These are phyloP conservation scores for Calocera viscosa DNA, from an alignment of 768 basidiomycete genomes.

Conservation along the genomic window DNA sequence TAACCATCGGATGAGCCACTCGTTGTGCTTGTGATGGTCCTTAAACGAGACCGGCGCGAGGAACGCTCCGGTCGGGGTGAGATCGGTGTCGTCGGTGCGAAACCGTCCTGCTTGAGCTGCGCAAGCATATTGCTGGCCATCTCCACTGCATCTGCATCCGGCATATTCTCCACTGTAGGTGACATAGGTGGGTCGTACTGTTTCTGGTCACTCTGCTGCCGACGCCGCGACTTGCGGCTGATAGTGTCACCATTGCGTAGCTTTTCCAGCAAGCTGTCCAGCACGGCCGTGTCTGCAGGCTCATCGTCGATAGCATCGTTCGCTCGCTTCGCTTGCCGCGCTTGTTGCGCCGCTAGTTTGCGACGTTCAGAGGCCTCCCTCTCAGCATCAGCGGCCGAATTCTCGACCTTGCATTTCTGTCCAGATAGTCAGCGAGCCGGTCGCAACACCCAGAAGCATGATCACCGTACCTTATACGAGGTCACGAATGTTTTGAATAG, in stretches of 20 bases:
- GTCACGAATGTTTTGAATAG: slow-evolving; percentile 96
- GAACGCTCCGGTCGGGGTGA: not conserved
- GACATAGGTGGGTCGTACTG: slow-evolving; percentile 8
- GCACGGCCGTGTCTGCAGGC: slow-evolving; percentile 42
- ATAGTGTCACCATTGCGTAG: slow-evolving; percentile 57
- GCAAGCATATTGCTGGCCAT: slow-evolving; percentile 66
- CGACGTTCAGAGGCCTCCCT: slow-evolving; percentile 54
- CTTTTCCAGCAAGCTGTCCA: slow-evolving; percentile 61
- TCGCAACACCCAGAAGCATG: not conserved
- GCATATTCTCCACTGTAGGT: slow-evolving; percentile 21
- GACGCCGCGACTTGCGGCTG: slow-evolving; percentile 9
- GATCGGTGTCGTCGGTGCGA: slow-evolving; percentile 21
- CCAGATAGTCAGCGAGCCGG: slow-evolving; percentile 8
- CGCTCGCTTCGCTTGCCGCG: slow-evolving; percentile 37
- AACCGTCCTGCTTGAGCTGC: slow-evolving; percentile 57
- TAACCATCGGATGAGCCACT: not conserved
- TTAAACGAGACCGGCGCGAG: not conserved
- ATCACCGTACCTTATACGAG: slow-evolving; percentile 60
- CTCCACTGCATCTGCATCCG: slow-evolving; percentile 37
- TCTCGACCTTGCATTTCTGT: slow-evolving; percentile 81
- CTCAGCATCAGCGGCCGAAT: slow-evolving; percentile 62
- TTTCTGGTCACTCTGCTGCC: slow-evolving; percentile 10
- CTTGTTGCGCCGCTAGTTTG: slow-evolving; percentile 52
- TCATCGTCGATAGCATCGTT: slow-evolving; percentile 28
- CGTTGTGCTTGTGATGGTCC: not conserved